phyloP scores from a whole-genome alignment of 1,139 yeast genomes.

The Diutina catenulata region DNA sequence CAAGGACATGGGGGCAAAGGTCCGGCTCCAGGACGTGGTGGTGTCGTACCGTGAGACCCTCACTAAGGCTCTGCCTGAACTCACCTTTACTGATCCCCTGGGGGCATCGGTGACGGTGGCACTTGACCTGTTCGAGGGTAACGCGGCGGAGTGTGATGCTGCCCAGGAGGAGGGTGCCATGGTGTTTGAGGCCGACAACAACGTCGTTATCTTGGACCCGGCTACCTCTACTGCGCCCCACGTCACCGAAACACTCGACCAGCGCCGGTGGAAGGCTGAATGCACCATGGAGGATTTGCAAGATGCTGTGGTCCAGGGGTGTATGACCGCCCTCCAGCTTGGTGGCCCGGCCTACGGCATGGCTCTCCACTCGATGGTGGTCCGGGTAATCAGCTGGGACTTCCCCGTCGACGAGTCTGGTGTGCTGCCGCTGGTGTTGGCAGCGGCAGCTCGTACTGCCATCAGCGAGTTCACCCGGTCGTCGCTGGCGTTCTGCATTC shows the following conservation, averaged over 20 bases:
- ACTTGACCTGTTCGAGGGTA: conserved; percentile 43
- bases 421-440: conserved; percentile 14
- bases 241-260: conserved; percentile 18
- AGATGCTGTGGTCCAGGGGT: conserved; percentile 45
- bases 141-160: conserved; percentile 20
- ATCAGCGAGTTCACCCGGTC: conserved; percentile 16
- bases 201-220: conserved; percentile 22
- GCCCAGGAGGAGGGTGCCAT: conserved; percentile 31
- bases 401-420: conserved; percentile 41
- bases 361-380: conserved; percentile 52
- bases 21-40: conserved; percentile 69
- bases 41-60: conserved; percentile 83
- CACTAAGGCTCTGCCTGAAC: conserved; percentile 10
- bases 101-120: conserved; percentile 22
- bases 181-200: conserved; percentile 24
- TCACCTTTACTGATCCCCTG: not conserved
- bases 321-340: conserved; percentile 60
- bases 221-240: conserved; percentile 17
- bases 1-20: conserved; percentile 72
- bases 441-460: conserved; percentile 22
- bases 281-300: conserved; percentile 36
- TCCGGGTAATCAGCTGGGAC: conserved; percentile 38
- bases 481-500: conserved; percentile 31
- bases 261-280: conserved; percentile 41
- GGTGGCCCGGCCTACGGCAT: conserved; percentile 63